Percentiles rank a stretch among this genome's conserved stretches.
phyloP scores from a whole-genome alignment of 129 eudicot species.

The Flaveria linearis region DNA sequence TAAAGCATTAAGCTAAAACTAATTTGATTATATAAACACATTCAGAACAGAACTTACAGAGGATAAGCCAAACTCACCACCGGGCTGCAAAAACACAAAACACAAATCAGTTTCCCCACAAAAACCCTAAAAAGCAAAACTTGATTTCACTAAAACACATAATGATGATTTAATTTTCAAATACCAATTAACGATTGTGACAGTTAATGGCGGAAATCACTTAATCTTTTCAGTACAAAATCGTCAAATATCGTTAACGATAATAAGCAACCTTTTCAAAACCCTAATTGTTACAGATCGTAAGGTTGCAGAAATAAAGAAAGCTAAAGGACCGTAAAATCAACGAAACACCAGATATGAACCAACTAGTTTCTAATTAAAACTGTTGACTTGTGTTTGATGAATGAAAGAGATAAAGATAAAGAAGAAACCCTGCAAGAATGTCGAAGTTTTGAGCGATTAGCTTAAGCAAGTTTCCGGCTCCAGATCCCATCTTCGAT shows the following conservation, averaged over 20 bases:
- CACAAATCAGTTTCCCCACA: constrained; percentile 31
- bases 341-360: neutral
- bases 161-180: too few relatives aligned
- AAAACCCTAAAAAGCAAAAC: neutral
- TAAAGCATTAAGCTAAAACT: neutral
- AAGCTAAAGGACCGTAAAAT: constrained; percentile 1
- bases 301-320: too few relatives aligned
- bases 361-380: neutral
- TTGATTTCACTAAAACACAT: neutral
- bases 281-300: too few relatives aligned
- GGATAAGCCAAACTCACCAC: constrained; percentile 92
- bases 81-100: constrained; percentile 68
- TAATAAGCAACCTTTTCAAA: too few relatives aligned
- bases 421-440: constrained; percentile 69
- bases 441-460: constrained; percentile 70
- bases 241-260: neutral
- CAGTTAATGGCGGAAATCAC: neutral
- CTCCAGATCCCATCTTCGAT: constrained; percentile 63
- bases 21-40: neutral
- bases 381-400: neutral
- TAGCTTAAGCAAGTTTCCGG: constrained; percentile 64
- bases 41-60: constrained; percentile 58
- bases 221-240: neutral
- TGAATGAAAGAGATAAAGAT: neutral
- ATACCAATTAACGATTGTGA: too few relatives aligned